Evolutionary conservation across 805 yeast genomes (phyloP), one percentile per base, ranked within the genome.

Genomic region (Hyphopichia homilentoma): DNA sequence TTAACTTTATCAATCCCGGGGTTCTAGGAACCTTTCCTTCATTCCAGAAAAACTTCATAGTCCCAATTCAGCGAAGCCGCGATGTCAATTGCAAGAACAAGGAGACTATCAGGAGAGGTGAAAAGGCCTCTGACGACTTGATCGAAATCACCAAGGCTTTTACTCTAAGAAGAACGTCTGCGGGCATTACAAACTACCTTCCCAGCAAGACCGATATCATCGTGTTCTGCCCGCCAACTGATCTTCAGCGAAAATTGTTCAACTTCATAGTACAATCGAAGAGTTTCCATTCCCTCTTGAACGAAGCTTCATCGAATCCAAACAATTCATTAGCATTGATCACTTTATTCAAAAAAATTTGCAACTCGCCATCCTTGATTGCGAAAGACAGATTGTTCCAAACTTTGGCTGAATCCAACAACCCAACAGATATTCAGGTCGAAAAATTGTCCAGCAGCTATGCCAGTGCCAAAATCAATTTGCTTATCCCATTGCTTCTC

Each of bases 1-100:
- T 82, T 5, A 83, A 87, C 48, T 90, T 90, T 51, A 64, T 87
- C 8, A 88, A 87, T 47, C 96, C 96, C 0, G 90, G 89, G 0
- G 61, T 84, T 1, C 61, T 93, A 16, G 96, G 96, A 0, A 61
- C 67, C 1, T 71, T 73, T 35, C 64, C 72, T 16, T 55, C 61
- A 12, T 75, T 84, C 50, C 84, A 81, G 45, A 74, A 70, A 40
- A 66, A 66, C 4, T 89, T 52, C 47, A 76, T 85, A 38, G 65
- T 57, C 17, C 97, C 97, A 1, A 88, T 90, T 20, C 51, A 75
- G 24, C 63, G 73, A 38, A 76, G 95, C 0, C 65, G 96, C 48
- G 94, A 50, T 13, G 68, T 75, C 6, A 73, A 70, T 27, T 79
- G 85, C 39, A 63, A 62, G 3, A 73, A 77, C 44, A 60, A 65